phyloP scores from a whole-genome alignment of 768 basidiomycete species.

The Pleurotus ostreatus region DNA sequence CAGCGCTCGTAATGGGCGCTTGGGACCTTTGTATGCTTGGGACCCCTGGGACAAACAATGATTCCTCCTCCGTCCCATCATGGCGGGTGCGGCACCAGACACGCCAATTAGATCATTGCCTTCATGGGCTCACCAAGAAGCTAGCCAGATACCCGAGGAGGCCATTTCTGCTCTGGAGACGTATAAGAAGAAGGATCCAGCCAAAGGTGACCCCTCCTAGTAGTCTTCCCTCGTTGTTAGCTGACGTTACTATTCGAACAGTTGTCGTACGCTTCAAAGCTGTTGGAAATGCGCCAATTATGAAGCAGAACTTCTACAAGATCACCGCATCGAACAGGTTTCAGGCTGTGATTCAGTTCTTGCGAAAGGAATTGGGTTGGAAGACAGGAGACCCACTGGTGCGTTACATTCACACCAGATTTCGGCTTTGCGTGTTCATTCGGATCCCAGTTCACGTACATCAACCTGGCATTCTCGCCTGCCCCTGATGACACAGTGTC shows the following conservation, averaged over 20 bases:
- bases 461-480: conserved; percentile 73
- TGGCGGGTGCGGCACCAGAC: conserved; percentile 16
- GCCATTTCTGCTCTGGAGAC: conserved; percentile 72
- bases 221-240: neutral
- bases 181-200: conserved; percentile 83
- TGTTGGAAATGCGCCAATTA: conserved; percentile 95
- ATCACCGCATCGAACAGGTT: conserved; percentile 92
- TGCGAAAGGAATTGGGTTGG: conserved; percentile 86
- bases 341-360: conserved; percentile 90
- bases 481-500: conserved; percentile 79
- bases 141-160: conserved; percentile 33
- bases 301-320: conserved; percentile 98
- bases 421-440: no score
- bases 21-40: neutral
- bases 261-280: conserved; percentile 97
- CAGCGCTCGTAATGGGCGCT: neutral
- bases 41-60: neutral
- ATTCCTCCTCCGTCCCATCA: neutral
- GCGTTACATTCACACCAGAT: conserved; percentile 18
- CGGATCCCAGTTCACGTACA: conserved; percentile 51
- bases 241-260: conserved; percentile 25
- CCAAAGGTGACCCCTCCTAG: conserved; percentile 52
- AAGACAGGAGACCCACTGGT: conserved; percentile 84
- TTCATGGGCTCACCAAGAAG: conserved; percentile 25
- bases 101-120: conserved; percentile 26